Evolutionary conservation across 345 rosid species (phyloP), one percentile per base, ranked within the genome.

Genomic region (Linum trigynum): DNA sequence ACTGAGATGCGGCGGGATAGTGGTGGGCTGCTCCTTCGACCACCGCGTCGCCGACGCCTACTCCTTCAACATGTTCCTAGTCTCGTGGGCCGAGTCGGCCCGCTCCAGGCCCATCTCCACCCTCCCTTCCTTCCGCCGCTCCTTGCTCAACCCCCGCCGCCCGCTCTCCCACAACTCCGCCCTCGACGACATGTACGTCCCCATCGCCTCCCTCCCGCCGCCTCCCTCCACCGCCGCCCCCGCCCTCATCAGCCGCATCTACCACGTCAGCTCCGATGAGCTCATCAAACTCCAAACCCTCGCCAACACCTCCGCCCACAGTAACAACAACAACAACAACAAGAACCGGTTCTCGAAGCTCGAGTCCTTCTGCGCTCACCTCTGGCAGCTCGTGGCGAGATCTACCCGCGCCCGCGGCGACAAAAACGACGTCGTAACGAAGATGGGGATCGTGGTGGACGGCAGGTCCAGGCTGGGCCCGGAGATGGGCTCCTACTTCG

Each of bases 21-120:
- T 85, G 55, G 83, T 86, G 67, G 92, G 71, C 4, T 85, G 92
- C 74, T 69, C 87, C 38, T 89, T 86, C 61, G 96, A 89, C 71
- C 96, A 87, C 60, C 91, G 96, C 57, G 64, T 85, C 55, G 82
- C 94, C 1, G 94, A 89, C 63, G 96, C 94, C 7, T 78, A 81
- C 71, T 87, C 96, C 3, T 69, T 74, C 75, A 87, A 89, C 72
- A 81, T 89, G 89, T 85, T 89, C 68, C 80, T 87, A 2, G 68
- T 82, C 2, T 81, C 94, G 0, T 89, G 96, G 96, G 84, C 94
- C 3, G 83, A 84, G 65, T 68, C 71, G 55, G 80, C 91, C 38
- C 80, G 66, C 35, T 79, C 80, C 2, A 76, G 72, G 23, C 72
- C 81, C 15, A 65, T 80, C 7, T 78, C 86, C n/a, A 11, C 67